These are phyloP conservation scores for Loxodes magnus DNA, from an alignment of 73 alveolate species.

Conservation along the genomic window DNA sequence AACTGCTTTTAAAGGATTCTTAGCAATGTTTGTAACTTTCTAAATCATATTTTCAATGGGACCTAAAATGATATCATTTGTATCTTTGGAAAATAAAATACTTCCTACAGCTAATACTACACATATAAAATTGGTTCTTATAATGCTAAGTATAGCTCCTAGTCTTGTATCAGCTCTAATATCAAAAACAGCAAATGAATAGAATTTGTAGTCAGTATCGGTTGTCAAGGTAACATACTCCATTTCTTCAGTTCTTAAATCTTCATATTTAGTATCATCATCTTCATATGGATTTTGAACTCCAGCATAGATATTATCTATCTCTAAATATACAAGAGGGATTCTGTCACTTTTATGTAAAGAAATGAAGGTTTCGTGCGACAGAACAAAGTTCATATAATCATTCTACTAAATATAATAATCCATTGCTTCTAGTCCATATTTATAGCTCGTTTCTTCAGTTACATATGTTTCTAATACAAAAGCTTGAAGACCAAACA, in stretches of 20 bases:
- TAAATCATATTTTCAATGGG: conserved; percentile 75
- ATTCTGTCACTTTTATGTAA: conserved; percentile 21
- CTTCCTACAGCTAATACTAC: conserved; percentile 47
- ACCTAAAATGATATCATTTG: conserved; percentile 50
- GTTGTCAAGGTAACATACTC: conserved; percentile 11
- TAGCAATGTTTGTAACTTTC: conserved; percentile 61
- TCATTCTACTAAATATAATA: background rate
- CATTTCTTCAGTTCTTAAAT: conserved; percentile 34
- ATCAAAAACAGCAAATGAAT: conserved; percentile 30
- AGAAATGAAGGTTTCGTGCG: conserved; percentile 21
- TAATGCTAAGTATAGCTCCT: conserved; percentile 43
- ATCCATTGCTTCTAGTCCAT: conserved; percentile 20
- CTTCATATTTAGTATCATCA: background rate
- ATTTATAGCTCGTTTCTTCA: conserved; percentile 23
- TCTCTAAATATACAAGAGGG: conserved; percentile 39
- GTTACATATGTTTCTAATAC: conserved; percentile 34
- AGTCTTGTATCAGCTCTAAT: conserved; percentile 21
- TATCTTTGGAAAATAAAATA: conserved; percentile 55
- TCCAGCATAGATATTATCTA: conserved; percentile 17
- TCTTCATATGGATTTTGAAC: conserved; percentile 13
- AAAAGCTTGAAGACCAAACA: conserved; percentile 57
- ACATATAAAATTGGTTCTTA: conserved; percentile 55
- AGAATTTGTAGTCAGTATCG: conserved; percentile 11
- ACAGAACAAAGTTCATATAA: conserved; percentile 5
- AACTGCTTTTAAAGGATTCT: conserved; percentile 68